Evolutionary conservation across 768 basidiomycete species (phyloP), one percentile per base, ranked within the genome.

Genomic region (Brasilioporus rufonigricans): DNA sequence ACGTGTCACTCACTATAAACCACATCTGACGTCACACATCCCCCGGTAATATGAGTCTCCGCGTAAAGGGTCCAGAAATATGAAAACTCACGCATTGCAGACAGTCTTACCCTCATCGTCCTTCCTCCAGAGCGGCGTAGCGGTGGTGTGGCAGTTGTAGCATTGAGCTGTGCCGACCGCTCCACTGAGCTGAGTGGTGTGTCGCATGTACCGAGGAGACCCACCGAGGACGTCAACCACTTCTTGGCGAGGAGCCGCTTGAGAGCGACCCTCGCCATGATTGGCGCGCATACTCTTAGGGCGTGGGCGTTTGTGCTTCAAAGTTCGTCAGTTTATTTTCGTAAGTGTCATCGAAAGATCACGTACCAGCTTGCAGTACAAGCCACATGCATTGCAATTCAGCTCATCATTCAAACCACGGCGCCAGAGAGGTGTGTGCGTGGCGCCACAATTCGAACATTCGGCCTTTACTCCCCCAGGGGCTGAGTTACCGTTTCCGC

Each of bases 81-180:
- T 6, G n/a, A 47, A 41, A n/a, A 82, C 87, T 71, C 69, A 92
- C 87, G 91, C 91, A 63, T 93, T 93, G 76, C 91, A 93, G 38
- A 93, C 89, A 0, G 91, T 93, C 76, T 90, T 90, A 51, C 91
- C 91, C 71, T 92, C 91, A 62, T 92, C 90, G 62, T 93, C 91
- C 72, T 93, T 93, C 58, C 91, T 81, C 91, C 91, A 93, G 38
- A 93, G 80, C 13, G 91, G 91, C 6, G 91, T 92, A 14, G 90
- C 89, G 3, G 89, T 92, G 23, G 91, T 93, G 65, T 91, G 87
- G 74, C 91, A 93, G 65, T 92, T 93, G 73, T 86, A 91, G 74
- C 91, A 93, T 76, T 91, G 89, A 3, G 90, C 91, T 79, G 77
- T 58, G 44, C 71, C 69, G 51, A 59, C 60, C 61, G 56, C 56